Conservation (phyloP, 202 grass and related monocot genomes). For the Zizania palustris region DNA sequence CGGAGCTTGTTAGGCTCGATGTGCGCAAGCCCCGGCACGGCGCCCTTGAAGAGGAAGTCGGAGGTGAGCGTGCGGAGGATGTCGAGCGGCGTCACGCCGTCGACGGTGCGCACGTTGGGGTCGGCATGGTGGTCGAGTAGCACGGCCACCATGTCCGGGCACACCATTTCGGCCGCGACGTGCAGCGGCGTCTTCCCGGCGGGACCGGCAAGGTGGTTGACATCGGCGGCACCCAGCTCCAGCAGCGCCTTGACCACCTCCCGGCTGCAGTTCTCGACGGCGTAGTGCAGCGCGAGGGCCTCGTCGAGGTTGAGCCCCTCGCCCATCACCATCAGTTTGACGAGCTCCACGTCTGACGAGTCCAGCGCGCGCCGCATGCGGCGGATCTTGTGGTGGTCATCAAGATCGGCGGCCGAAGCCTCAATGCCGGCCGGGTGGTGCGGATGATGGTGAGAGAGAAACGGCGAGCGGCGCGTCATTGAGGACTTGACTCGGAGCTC, state of each 20-base stretch:
- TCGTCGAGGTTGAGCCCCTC: conserved; percentile 96
- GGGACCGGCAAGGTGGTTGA: conserved; percentile 78
- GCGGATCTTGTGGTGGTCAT: conserved; percentile 89
- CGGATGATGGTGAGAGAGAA: conserved; percentile 61
- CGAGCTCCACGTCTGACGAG: conserved; percentile 89
- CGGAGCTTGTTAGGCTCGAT: conserved; percentile 96
- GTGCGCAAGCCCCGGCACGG: conserved; percentile 79
- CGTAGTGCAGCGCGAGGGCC: conserved; percentile 92
- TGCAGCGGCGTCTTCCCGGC: conserved; percentile 90
- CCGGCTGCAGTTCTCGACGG: conserved; percentile 90
- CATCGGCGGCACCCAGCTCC: conserved; percentile 87
- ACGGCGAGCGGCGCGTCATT: conserved; percentile 70
- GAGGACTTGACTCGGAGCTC: conserved; percentile 79
- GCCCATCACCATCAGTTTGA: conserved; percentile 98
- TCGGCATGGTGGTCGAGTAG: conserved; percentile 97
- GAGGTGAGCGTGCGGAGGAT: conserved; percentile 90
- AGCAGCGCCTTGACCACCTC: conserved; percentile 94
- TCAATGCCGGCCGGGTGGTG: conserved; percentile 50
- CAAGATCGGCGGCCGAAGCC: conserved; percentile 40
- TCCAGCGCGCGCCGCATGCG: conserved; percentile 96
- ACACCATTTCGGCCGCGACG: conserved; percentile 94
- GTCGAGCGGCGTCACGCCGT: conserved; percentile 87
- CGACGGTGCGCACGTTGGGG: conserved; percentile 83
- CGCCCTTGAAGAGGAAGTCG: conserved; percentile 95
- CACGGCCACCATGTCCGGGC: conserved; percentile 95